These are phyloP conservation scores for Anisodus acutangulus DNA, from an alignment of 257 asterid genomes.

Conservation along the genomic window DNA sequence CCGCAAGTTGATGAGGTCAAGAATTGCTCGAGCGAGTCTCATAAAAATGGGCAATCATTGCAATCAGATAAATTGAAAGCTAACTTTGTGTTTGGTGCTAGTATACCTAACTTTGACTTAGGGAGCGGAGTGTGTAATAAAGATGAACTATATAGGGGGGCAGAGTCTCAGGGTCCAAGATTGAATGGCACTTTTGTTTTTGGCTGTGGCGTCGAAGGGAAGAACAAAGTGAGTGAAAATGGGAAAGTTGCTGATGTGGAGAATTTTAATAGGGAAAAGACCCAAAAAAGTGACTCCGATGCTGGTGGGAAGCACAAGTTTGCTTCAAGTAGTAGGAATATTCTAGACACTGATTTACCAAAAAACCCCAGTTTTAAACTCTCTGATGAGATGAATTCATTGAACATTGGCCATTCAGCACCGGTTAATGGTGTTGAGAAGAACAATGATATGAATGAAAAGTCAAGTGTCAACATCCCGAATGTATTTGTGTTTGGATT, in stretches of 20 bases:
- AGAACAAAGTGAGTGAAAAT: slow-evolving; percentile 40
- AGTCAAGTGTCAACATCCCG: slow-evolving; percentile 34
- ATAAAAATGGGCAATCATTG: slow-evolving; percentile 18
- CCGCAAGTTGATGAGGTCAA: background rate
- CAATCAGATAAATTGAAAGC: slow-evolving; percentile 24
- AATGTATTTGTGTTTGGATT: slow-evolving; percentile 53
- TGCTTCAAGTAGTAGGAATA: slow-evolving; percentile 36
- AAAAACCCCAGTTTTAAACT: slow-evolving; percentile 50
- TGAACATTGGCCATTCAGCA: slow-evolving; percentile 55
- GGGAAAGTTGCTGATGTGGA: slow-evolving; percentile 34
- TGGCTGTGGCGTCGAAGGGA: slow-evolving; percentile 49
- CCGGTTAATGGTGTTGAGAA: slow-evolving; percentile 38
- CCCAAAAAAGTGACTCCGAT: slow-evolving; percentile 20
- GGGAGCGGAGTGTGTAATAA: slow-evolving; percentile 35
- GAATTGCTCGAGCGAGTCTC: slow-evolving; percentile 11
- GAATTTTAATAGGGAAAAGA: slow-evolving; percentile 37
- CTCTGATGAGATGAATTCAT: slow-evolving; percentile 58
- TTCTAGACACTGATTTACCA: slow-evolving; percentile 43
- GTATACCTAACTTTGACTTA: slow-evolving; percentile 22
- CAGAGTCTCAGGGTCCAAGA: slow-evolving; percentile 46
- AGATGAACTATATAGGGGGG: slow-evolving; percentile 34
- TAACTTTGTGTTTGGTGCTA: slow-evolving; percentile 46
- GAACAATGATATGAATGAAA: slow-evolving; percentile 32
- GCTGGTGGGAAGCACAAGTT: slow-evolving; percentile 34
- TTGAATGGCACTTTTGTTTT: slow-evolving; percentile 40